Evolutionary conservation across 1,139 yeast species (phyloP).

Genomic region (Nakaseomyces bracarensis): DNA sequence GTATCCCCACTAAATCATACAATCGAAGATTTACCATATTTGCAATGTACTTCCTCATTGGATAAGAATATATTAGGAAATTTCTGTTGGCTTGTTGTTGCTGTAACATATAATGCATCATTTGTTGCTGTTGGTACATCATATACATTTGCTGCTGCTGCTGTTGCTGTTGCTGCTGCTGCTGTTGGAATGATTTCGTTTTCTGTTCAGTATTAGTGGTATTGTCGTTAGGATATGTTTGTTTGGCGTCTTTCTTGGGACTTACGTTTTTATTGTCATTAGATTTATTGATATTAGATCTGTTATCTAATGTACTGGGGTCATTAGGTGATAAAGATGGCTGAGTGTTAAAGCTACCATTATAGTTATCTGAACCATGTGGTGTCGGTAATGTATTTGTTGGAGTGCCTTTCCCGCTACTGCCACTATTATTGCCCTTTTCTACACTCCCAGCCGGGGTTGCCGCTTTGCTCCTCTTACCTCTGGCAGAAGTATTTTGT

Average conservation of each 20-base stretch:
- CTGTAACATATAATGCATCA: slow-evolving; percentile 6
- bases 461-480: not conserved
- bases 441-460: not conserved
- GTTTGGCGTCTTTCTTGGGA: not conserved
- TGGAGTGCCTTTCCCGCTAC: not conserved
- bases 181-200: slow-evolving; percentile 7
- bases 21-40: slow-evolving; percentile 19
- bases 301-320: no score
- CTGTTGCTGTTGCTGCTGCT: slow-evolving; percentile 19
- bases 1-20: slow-evolving; percentile 16
- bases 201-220: not conserved
- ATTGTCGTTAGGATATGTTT: not conserved
- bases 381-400: not conserved
- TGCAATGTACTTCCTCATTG: slow-evolving; percentile 16
- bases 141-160: slow-evolving; percentile 17
- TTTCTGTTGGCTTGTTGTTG: slow-evolving; percentile 7
- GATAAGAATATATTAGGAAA: slow-evolving; percentile 6
- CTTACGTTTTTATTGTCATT: not conserved
- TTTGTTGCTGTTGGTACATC: slow-evolving; percentile 9
- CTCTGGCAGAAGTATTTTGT: no score
- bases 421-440: not conserved
- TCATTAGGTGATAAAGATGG: not conserved
- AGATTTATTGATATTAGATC: not conserved
- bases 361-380: not conserved
- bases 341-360: not conserved